A percentile compares a stretch with the other conserved stretches of the same genome.
Conservation (phyloP, 1,139 yeast species). For the Zygotorulaspora mrakii region DNA sequence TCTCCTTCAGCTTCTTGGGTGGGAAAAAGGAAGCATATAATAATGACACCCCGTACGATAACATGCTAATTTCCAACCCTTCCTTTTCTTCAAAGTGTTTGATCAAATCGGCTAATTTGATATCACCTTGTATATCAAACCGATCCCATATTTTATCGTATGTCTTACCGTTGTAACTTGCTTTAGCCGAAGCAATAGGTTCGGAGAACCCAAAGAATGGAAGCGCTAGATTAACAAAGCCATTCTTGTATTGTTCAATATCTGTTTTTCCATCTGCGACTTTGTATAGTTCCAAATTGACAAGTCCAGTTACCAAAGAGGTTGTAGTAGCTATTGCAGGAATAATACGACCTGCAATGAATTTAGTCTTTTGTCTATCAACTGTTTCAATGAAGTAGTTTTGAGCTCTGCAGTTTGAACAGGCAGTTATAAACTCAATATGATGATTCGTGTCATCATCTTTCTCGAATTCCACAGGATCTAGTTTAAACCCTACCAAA, state of each 20-base stretch:
- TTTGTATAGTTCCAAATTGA: constrained; percentile 86
- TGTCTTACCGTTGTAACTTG: constrained; percentile 72
- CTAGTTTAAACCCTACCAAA: constrained; percentile 80
- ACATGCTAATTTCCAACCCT: constrained; percentile 84
- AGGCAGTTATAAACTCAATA: constrained; percentile 94
- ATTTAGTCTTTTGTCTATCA: constrained; percentile 71
- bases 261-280: constrained; percentile 69
- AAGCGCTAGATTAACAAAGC: constrained; percentile 87
- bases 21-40: constrained; percentile 93
- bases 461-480: constrained; percentile 90
- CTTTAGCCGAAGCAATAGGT: constrained; percentile 82
- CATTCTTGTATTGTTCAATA: constrained; percentile 89
- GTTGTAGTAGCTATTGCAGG: constrained; percentile 99
- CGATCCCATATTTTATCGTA: constrained; percentile 96
- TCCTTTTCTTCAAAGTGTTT: constrained; percentile 75
- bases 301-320: constrained; percentile 91
- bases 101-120: constrained; percentile 71
- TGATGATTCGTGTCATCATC: constrained; percentile 97
- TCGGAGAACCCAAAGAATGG: constrained; percentile 97
- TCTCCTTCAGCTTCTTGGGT: constrained; percentile 79
- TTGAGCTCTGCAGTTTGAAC: constrained; percentile 91
- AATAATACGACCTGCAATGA: constrained; percentile 89
- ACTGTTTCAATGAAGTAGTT: constrained; percentile 83
- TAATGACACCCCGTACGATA: constrained; percentile 85
- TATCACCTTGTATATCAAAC: constrained; percentile 73